phyloP scores from a whole-genome alignment of 2,329 filamentous ascomycete species.

The Colletotrichum sp. region DNA sequence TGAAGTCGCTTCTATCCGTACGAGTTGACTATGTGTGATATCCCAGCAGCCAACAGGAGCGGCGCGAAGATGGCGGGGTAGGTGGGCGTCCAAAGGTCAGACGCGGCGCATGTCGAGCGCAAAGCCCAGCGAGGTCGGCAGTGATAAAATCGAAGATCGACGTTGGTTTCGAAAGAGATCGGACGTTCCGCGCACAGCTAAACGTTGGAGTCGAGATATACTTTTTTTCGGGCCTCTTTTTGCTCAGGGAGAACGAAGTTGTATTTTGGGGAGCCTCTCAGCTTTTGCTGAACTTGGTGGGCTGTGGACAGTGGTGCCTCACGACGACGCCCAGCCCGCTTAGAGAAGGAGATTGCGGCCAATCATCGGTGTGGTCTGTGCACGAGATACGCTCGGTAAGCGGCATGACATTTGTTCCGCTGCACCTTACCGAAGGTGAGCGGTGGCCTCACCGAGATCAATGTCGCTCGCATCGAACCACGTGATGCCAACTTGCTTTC shows the following conservation, averaged over 20 bases:
- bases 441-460: background rate
- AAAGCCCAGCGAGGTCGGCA: background rate
- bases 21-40: background rate
- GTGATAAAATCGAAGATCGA: background rate
- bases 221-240: background rate
- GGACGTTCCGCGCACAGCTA: background rate
- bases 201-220: background rate
- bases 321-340: conserved; percentile 17
- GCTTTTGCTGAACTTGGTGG: conserved; percentile 20
- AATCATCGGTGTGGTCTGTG: conserved; percentile 8
- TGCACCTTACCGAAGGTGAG: background rate
- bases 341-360: conserved; percentile 8
- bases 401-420: background rate
- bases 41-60: conserved; percentile 6
- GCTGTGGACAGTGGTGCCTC: conserved; percentile 16
- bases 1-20: background rate
- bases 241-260: background rate
- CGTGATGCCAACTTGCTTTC: background rate
- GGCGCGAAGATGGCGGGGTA: conserved; percentile 20
- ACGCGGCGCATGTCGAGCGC: conserved; percentile 17
- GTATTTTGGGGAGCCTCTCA: conserved; percentile 16
- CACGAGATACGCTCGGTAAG: background rate
- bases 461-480: background rate
- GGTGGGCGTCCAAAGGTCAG: conserved; percentile 7
- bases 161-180: background rate